phyloP scores from a whole-genome alignment of 2,329 filamentous ascomycete species.

The Clonostachys byssicola region DNA sequence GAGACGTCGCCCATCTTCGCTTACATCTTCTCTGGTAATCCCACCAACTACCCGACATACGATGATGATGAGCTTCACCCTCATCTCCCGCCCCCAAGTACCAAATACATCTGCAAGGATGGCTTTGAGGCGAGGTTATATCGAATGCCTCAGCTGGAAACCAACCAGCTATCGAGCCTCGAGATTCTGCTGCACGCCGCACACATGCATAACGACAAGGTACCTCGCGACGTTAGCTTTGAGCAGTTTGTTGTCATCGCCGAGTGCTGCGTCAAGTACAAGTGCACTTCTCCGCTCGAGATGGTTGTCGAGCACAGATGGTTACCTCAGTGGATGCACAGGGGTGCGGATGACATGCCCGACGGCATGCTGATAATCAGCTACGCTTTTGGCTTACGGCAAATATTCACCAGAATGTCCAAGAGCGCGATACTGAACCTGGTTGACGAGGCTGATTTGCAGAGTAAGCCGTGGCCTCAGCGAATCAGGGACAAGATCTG shows the following conservation, averaged over 20 bases:
- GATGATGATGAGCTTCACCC: conserved; percentile 28
- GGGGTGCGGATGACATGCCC: conserved; percentile 39
- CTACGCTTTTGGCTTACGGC: conserved; percentile 44
- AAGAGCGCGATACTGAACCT: conserved; percentile 43
- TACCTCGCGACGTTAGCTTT: conserved; percentile 42
- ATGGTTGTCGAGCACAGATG: conserved; percentile 44
- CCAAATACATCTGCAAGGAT: conserved; percentile 31
- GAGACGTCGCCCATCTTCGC: conserved; percentile 49
- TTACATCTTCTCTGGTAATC: conserved; percentile 33
- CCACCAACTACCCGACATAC: conserved; percentile 20
- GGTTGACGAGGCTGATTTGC: conserved; percentile 34
- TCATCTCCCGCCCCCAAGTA: conserved; percentile 27
- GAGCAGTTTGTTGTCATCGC: conserved; percentile 47
- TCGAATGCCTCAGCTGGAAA: conserved; percentile 47
- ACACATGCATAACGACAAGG: conserved; percentile 39
- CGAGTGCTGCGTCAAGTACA: conserved; percentile 43
- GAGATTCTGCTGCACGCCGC: conserved; percentile 46
- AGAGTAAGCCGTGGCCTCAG: conserved; percentile 39
- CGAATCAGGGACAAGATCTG: conserved; percentile 42
- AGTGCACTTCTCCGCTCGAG: conserved; percentile 46
- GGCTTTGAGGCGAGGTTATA: conserved; percentile 40
- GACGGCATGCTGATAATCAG: conserved; percentile 46
- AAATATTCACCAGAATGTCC: conserved; percentile 43
- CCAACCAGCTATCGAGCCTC: conserved; percentile 32
- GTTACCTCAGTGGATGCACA: conserved; percentile 47